A percentile compares a stretch with the other conserved stretches of the same genome.
Conservation (phyloP, 2,329 filamentous ascomycete genomes). For the Ophiobolus disseminans region DNA sequence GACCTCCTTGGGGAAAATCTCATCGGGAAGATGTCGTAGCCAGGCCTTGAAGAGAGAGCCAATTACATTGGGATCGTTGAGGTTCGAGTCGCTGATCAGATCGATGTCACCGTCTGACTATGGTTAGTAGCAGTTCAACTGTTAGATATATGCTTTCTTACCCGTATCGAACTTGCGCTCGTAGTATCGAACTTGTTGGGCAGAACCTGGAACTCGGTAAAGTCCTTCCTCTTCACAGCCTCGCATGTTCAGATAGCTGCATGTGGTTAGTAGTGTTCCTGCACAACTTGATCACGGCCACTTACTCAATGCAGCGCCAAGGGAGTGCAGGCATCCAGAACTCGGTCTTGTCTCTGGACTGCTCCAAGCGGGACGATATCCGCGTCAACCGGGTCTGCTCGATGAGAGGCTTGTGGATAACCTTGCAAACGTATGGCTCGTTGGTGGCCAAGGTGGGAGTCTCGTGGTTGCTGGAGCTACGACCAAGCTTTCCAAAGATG, state of each 20-base stretch:
- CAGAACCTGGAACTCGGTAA: constrained; percentile 90
- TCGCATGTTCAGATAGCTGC: constrained; percentile 86
- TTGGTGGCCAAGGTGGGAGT: constrained; percentile 69
- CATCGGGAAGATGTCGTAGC: constrained; percentile 92
- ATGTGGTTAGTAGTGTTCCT: constrained; percentile 16
- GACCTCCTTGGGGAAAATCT: constrained; percentile 84
- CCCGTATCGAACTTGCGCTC: constrained; percentile 88
- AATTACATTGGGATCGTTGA: constrained; percentile 96
- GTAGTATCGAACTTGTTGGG: constrained; percentile 90
- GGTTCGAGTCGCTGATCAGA: constrained; percentile 82
- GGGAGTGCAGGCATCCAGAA: constrained; percentile 98
- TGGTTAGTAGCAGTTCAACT: constrained; percentile 14
- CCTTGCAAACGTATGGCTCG: constrained; percentile 82
- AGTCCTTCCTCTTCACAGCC: constrained; percentile 92
- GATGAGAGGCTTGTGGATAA: constrained; percentile 84
- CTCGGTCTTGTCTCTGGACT: constrained; percentile 92
- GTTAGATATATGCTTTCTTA: constrained; percentile 48
- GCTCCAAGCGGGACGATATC: constrained; percentile 87
- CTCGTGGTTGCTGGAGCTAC: constrained; percentile 74
- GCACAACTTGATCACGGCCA: constrained; percentile 13
- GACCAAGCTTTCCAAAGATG: constrained; percentile 78
- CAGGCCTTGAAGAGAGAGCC: constrained; percentile 96
- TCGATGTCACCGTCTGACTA: constrained; percentile 81
- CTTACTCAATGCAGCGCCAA: constrained; percentile 89
- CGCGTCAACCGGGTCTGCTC: constrained; percentile 90